Percentiles rank a stretch among this genome's conserved stretches.
Evolutionary conservation across 352 stramenopile genomes (phyloP).

Genomic region (Pythium phragmitis): DNA sequence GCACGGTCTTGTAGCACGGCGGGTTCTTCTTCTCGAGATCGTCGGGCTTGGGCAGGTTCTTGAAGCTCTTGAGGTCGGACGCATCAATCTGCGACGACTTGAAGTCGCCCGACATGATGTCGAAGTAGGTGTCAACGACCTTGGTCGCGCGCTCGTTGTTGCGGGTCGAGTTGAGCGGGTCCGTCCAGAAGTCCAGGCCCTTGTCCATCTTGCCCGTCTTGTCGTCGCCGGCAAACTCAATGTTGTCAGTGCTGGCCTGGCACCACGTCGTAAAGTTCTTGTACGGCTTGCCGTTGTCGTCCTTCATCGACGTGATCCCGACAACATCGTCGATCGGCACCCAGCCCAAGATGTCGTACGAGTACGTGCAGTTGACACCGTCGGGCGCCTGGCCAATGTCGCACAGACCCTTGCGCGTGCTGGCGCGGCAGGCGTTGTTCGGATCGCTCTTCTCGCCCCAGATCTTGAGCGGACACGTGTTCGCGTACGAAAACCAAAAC

Average conservation of each 20-base stretch:
- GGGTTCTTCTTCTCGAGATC: constrained; percentile 55
- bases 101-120: constrained; percentile 29
- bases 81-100: constrained; percentile 47
- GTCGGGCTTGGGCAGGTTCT: constrained; percentile 40
- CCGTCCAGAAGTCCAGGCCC: constrained; percentile 62
- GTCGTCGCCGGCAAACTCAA: constrained; percentile 49
- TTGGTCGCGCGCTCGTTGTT: constrained; percentile 52
- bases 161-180: constrained; percentile 49
- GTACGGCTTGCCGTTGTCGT: constrained; percentile 47
- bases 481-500: constrained; percentile 38
- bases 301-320: constrained; percentile 64
- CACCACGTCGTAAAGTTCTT: constrained; percentile 74
- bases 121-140: constrained; percentile 50
- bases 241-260: constrained; percentile 47
- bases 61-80: constrained; percentile 38
- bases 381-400: constrained; percentile 51
- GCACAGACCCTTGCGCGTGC: constrained; percentile 62
- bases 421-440: constrained; percentile 38
- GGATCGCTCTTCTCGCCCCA: constrained; percentile 59
- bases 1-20: constrained; percentile 67
- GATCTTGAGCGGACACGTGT: constrained; percentile 37
- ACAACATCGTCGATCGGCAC: constrained; percentile 79
- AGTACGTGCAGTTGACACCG: constrained; percentile 71
- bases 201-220: constrained; percentile 38
- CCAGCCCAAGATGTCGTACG: constrained; percentile 79